Percentiles rank a stretch among this genome's conserved stretches.
Evolutionary conservation across 2,329 filamentous ascomycete species (phyloP).

Genomic region (Trichoderma harzianum): DNA sequence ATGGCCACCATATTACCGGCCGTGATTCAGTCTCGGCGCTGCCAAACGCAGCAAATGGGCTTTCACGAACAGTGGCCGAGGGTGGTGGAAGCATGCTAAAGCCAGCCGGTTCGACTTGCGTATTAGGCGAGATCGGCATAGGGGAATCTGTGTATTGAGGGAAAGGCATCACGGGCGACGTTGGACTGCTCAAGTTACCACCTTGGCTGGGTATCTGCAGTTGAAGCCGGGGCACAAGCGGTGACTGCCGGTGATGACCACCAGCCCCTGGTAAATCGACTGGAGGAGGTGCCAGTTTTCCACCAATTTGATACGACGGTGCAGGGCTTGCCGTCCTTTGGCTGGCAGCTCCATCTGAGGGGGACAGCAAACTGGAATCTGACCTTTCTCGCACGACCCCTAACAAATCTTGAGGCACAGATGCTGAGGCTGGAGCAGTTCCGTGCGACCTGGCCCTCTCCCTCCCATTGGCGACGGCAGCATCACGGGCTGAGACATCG

Average conservation of each 20-base stretch:
- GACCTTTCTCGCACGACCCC: not conserved
- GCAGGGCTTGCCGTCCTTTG: constrained; percentile 30
- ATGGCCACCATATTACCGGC: constrained; percentile 76
- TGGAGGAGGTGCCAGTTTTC: constrained; percentile 43
- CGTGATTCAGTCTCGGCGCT: constrained; percentile 37
- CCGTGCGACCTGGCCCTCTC: constrained; percentile 23
- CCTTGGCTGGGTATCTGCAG: constrained; percentile 48
- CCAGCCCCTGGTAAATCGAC: constrained; percentile 23
- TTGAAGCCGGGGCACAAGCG: constrained; percentile 31
- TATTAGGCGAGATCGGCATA: constrained; percentile 40
- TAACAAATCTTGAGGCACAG: not conserved
- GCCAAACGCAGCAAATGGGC: constrained; percentile 45
- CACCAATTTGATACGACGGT: constrained; percentile 37
- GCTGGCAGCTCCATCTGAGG: constrained; percentile 14
- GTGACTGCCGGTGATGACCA: not conserved
- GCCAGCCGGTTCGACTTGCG: constrained; percentile 39
- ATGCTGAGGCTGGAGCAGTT: constrained; percentile 5
- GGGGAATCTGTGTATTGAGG: constrained; percentile 64
- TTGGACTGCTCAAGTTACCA: constrained; percentile 42
- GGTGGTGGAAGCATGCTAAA: constrained; percentile 56
- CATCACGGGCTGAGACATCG: constrained; percentile 1
- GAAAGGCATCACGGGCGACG: constrained; percentile 60
- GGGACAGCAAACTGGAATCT: not conserved
- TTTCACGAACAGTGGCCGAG: constrained; percentile 37
- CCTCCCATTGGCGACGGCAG: constrained; percentile 7